Conservation (phyloP, 495 filamentous ascomycete genomes). For the Jackrogersella multiformis region DNA sequence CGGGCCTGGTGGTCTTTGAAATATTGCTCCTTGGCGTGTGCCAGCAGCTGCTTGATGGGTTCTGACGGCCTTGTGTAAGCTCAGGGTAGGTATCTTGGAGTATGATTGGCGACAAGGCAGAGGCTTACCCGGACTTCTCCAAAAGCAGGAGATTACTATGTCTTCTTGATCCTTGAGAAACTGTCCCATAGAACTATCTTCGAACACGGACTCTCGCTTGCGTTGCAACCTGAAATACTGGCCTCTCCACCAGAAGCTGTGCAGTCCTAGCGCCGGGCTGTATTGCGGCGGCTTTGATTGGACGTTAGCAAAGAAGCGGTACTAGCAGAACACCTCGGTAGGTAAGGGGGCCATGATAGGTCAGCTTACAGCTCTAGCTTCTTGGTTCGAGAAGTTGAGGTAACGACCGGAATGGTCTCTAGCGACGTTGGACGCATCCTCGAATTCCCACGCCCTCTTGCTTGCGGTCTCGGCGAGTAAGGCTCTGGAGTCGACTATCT, state of each 20-base stretch:
- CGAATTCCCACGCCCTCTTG: constrained; percentile 62
- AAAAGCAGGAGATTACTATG: constrained; percentile 54
- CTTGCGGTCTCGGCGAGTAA: constrained; percentile 66
- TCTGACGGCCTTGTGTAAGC: constrained; percentile 40
- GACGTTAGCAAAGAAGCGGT: background rate
- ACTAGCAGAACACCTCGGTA: background rate
- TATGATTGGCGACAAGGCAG: background rate
- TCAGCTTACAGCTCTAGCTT: constrained; percentile 46
- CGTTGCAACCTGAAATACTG: constrained; percentile 52
- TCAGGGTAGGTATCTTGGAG: background rate
- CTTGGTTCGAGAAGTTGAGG: constrained; percentile 58
- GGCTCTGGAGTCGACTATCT: constrained; percentile 60
- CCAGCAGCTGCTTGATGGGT: constrained; percentile 70
- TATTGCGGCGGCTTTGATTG: constrained; percentile 47
- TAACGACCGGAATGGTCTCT: constrained; percentile 48
- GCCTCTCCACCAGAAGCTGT: constrained; percentile 54
- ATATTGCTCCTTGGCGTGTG: constrained; percentile 63
- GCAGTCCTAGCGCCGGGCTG: constrained; percentile 51
- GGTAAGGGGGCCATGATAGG: background rate
- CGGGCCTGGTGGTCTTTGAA: constrained; percentile 55
- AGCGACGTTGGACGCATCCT: constrained; percentile 49
- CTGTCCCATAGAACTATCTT: constrained; percentile 29
- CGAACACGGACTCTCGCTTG: constrained; percentile 48
- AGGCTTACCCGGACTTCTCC: constrained; percentile 50
- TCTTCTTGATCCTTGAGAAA: constrained; percentile 52